Percentiles rank a stretch among this genome's conserved stretches.
These are phyloP conservation scores for Botryotinia calthae DNA, from an alignment of 2,329 filamentous ascomycete species.

Conservation along the genomic window DNA sequence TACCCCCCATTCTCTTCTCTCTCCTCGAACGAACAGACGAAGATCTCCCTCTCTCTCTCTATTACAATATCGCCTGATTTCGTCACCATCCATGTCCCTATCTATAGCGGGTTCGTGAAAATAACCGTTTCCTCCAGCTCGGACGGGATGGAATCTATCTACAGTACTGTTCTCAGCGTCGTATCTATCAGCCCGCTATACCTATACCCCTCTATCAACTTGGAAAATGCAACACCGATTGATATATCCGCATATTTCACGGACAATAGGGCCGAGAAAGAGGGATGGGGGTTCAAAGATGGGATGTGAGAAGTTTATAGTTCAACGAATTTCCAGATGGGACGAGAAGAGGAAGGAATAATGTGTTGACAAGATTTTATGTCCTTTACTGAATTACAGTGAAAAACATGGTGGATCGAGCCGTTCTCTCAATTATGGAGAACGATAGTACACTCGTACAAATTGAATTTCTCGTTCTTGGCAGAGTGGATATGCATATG, in stretches of 20 bases:
- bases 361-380: background rate
- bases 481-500: background rate
- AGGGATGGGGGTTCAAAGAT: background rate
- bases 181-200: background rate
- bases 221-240: background rate
- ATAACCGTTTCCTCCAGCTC: background rate
- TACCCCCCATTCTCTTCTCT: background rate
- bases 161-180: background rate
- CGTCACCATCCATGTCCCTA: rapidly evolving
- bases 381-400: background rate
- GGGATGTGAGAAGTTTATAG: background rate
- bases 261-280: background rate
- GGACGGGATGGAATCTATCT: background rate
- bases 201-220: background rate
- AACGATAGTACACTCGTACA: background rate
- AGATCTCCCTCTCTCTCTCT: background rate
- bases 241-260: background rate
- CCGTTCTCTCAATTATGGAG: background rate
- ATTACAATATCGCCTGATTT: background rate
- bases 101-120: background rate
- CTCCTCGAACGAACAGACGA: background rate
- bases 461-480: background rate
- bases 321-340: background rate
- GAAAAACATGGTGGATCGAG: background rate
- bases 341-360: background rate